phyloP scores from a whole-genome alignment of 352 stramenopile species.

The Albugo candida region DNA sequence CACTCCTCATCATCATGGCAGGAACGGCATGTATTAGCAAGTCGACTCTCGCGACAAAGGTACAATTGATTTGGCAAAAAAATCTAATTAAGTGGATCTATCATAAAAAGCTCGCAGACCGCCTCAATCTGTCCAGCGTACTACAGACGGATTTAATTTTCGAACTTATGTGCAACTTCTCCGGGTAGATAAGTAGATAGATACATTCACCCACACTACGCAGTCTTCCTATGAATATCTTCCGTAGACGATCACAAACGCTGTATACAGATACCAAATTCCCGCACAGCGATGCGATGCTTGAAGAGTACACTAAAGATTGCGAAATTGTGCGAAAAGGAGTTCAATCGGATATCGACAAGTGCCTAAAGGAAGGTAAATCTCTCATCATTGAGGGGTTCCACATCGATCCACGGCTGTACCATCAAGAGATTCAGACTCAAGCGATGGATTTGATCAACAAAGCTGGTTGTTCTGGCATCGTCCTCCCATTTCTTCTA shows the following conservation, averaged over 20 bases:
- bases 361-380: slow-evolving; percentile 79
- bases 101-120: slow-evolving; percentile 40
- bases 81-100: not conserved
- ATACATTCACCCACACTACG: not conserved
- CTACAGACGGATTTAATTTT: slow-evolving; percentile 77
- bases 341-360: slow-evolving; percentile 73
- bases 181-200: slow-evolving; percentile 20
- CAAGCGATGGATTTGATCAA: slow-evolving; percentile 9
- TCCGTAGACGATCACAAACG: slow-evolving; percentile 30
- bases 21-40: slow-evolving; percentile 71
- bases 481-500: slow-evolving; percentile 63
- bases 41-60: slow-evolving; percentile 76
- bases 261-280: slow-evolving; percentile 45
- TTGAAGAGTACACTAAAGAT: slow-evolving; percentile 55
- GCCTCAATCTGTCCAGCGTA: slow-evolving; percentile 72
- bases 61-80: slow-evolving; percentile 4
- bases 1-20: slow-evolving; percentile 66
- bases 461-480: slow-evolving; percentile 25
- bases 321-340: slow-evolving; percentile 62
- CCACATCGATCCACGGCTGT: slow-evolving; percentile 70
- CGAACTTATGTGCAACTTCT: slow-evolving; percentile 83
- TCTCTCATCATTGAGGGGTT: slow-evolving; percentile 77
- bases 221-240: not conserved
- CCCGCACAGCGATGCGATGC: slow-evolving; percentile 28
- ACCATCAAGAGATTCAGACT: slow-evolving; percentile 43